Evolutionary conservation across 306 rosid species (phyloP), one percentile per base, ranked within the genome.

Genomic region (Ceratonia siliqua): DNA sequence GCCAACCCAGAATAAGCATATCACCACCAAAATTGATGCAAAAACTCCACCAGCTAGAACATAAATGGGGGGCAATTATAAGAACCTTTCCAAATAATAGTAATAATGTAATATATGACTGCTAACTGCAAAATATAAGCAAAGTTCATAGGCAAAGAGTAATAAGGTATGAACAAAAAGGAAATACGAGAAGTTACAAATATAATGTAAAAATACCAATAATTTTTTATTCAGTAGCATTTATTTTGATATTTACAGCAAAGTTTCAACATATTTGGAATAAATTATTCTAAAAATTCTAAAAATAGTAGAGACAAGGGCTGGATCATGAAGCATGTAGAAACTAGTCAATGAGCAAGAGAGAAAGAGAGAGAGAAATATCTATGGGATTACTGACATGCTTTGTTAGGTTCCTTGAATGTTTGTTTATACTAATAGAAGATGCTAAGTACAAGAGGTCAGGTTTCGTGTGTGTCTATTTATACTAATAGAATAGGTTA

Each of bases 41-140:
- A 94, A 20, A 52, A 94, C 98, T 79, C 98, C 98, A 67, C 98
- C 96, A 17, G 96, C 98, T 91, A 84, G 62, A 64, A 72, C 30
- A 73, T 68, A 67, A 63, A 76, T 3, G 54, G 54, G 17, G 32
- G 42, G 41, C 3, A 0, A 56, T 74, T 74, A 69, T 72, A 13
- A 74, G 20, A 30, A 27, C 28, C 50, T 53, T 52, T 63, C 17
- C 68, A 71, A 59, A 15, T 21, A 59, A 22, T 14, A 20, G 7
- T 21, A 53, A 38, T 46, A 21, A 28, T 17, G 28, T 10, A 43
- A 30, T 18, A 28, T 8, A n/a, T 73, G 68, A 50, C 33, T 12
- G 17, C 49, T 52, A 22, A 18, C 43, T 10, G 2, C 24, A 18
- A 18, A 32, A 35, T 11, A 73, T 32, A 43, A 15, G 35, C 24